A percentile compares a stretch with the other conserved stretches of the same genome.
Conservation (phyloP, 805 yeast genomes). For the Kodamaea leandrae region DNA sequence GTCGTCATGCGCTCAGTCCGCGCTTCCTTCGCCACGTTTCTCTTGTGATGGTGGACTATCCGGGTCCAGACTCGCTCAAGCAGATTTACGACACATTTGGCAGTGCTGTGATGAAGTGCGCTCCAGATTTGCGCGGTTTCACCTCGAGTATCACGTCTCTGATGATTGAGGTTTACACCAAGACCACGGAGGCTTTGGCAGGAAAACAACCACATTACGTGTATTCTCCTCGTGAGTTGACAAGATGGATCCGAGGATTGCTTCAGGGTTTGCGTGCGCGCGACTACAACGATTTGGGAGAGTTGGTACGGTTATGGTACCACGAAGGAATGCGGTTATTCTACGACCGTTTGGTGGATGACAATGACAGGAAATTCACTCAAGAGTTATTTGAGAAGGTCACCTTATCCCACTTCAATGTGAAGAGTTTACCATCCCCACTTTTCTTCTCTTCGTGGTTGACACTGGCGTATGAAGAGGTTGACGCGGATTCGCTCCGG, state of each 20-base stretch:
- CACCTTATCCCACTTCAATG: constrained; percentile 41
- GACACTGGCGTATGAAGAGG: constrained; percentile 58
- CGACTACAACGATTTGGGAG: constrained; percentile 33
- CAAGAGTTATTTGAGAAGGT: constrained; percentile 29
- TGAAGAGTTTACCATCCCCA: constrained; percentile 45
- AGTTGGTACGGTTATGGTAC: constrained; percentile 64
- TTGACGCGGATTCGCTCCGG: constrained; percentile 44
- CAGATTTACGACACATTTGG: constrained; percentile 67
- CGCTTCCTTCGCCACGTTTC: constrained; percentile 68
- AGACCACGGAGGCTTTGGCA: constrained; percentile 41
- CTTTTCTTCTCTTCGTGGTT: constrained; percentile 76
- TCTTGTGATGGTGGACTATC: constrained; percentile 75
- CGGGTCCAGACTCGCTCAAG: constrained; percentile 56
- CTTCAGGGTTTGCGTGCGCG: constrained; percentile 45
- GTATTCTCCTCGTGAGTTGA: constrained; percentile 86
- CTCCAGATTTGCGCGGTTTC: constrained; percentile 60
- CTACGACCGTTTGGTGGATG: constrained; percentile 61
- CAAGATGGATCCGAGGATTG: constrained; percentile 84
- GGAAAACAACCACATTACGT: constrained; percentile 56
- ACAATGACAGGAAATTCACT: constrained; percentile 51
- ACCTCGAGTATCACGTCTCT: constrained; percentile 53
- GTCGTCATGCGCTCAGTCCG: constrained; percentile 55
- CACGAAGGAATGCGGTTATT: constrained; percentile 81
- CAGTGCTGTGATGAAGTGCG: constrained; percentile 52
- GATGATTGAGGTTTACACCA: constrained; percentile 61